Percentiles rank a stretch among this genome's conserved stretches.
phyloP scores from a whole-genome alignment of 2,329 filamentous ascomycete genomes.

The Cladorrhinum sp. region DNA sequence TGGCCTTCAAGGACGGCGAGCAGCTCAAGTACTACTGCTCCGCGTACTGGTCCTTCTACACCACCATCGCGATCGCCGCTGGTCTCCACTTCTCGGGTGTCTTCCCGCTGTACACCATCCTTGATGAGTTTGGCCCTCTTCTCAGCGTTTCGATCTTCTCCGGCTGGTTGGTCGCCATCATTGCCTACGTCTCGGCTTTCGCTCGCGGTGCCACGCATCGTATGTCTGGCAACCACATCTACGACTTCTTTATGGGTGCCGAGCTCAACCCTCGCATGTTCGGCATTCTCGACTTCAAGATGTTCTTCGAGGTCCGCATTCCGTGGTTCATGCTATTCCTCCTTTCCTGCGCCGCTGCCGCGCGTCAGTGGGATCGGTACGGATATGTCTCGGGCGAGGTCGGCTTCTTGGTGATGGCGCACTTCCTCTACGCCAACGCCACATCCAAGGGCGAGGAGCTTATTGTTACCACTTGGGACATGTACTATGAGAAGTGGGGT shows the following conservation, averaged over 20 bases:
- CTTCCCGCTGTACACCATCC: slow-evolving; percentile 86
- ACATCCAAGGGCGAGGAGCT: slow-evolving; percentile 80
- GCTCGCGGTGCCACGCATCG: slow-evolving; percentile 80
- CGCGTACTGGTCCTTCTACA: slow-evolving; percentile 81
- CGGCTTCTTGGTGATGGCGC: slow-evolving; percentile 70
- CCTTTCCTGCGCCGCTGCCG: slow-evolving; percentile 64
- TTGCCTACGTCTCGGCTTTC: slow-evolving; percentile 84
- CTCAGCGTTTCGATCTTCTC: slow-evolving; percentile 91
- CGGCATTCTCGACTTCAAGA: slow-evolving; percentile 82
- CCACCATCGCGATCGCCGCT: slow-evolving; percentile 70
- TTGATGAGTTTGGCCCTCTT: slow-evolving; percentile 92
- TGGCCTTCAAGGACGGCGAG: slow-evolving; percentile 77
- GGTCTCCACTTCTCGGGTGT: slow-evolving; percentile 75
- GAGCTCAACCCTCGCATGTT: slow-evolving; percentile 87
- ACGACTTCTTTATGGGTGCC: slow-evolving; percentile 89
- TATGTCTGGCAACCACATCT: slow-evolving; percentile 80
- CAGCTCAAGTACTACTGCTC: slow-evolving; percentile 95
- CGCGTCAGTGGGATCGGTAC: slow-evolving; percentile 72
- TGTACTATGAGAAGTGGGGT: slow-evolving; percentile 87
- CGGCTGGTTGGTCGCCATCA: slow-evolving; percentile 76
- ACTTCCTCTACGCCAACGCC: slow-evolving; percentile 79
- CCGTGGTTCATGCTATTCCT: slow-evolving; percentile 84
- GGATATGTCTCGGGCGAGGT: slow-evolving; percentile 75
- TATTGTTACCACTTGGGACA: slow-evolving; percentile 80
- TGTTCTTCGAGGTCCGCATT: slow-evolving; percentile 85